Evolutionary conservation across 75 land plant species (phyloP).

Genomic region (Larix kaempferi): DNA sequence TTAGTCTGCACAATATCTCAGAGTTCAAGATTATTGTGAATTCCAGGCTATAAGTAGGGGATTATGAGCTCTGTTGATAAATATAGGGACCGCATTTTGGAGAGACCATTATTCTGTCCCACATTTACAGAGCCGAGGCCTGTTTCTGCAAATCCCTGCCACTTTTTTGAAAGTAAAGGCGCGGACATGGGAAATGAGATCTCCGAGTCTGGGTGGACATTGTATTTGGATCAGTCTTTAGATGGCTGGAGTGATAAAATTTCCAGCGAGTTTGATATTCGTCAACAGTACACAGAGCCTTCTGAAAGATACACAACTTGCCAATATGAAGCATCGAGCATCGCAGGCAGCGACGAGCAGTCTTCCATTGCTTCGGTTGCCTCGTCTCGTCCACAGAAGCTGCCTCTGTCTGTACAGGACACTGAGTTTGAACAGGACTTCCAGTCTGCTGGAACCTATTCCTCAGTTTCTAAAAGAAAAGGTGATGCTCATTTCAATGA

Average conservation of each 20-base stretch:
- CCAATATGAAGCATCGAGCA: neutral
- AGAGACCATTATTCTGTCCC: neutral
- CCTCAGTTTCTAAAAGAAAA: too few relatives aligned
- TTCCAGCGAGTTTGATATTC: neutral
- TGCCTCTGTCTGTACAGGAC: neutral
- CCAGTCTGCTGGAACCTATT: too few relatives aligned
- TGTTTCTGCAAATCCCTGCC: neutral
- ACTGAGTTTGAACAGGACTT: neutral
- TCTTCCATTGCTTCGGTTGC: neutral
- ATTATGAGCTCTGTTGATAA: too few relatives aligned
- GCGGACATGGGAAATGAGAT: neutral
- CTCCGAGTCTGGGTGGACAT: constrained; percentile 6
- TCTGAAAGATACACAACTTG: neutral
- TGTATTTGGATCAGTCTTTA: constrained; percentile 1
- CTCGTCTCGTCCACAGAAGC: neutral
- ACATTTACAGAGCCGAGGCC: neutral
- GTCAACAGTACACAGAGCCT: too few relatives aligned
- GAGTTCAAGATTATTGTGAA: too few relatives aligned
- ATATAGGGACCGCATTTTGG: too few relatives aligned
- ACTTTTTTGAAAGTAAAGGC: too few relatives aligned
- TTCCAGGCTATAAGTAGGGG: too few relatives aligned
- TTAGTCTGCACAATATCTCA: too few relatives aligned
- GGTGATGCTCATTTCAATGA: neutral
- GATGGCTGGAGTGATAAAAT: neutral
- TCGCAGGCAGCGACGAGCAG: neutral